Base-by-base conservation (phyloP, 2,329 filamentous ascomycete genomes). In the Fusarium sp. region DNA sequence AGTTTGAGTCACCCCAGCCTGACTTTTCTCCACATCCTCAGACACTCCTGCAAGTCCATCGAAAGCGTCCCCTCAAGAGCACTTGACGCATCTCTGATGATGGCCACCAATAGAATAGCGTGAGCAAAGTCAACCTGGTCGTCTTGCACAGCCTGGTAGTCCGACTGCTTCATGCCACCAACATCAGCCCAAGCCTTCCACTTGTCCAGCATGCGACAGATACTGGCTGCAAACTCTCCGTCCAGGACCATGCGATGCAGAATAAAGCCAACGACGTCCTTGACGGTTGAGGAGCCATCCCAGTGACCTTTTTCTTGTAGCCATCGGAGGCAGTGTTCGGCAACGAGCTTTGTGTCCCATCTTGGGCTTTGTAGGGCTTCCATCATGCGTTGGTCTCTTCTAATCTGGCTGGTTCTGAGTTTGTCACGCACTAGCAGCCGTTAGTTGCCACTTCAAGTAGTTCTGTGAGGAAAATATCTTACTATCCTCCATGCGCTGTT, bases 111-210 rank as follows among this genome's bases (percentile, higher is more conserved):
- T 25, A 87, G 67, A 19, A 80, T 80, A 3, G 84, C 84, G 56
- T 82, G 78, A 2, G 83, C 82, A 75, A 87, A 86, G 7, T 69
- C 69, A n/a, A 76, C 71, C 67, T 75, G 76, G 14, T 80, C 75
- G 9, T 80, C 77, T 41, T 77, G 74, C 45, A 86, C 59, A 3
- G 75, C 66, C 15, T 78, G 75, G 41, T 82, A 77, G 56, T 87
- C 84, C 4, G 79, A 75, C 62, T 75, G 80, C 25, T 81, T 78
- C 82, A 88, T 85, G 9, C 85, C 85, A 9, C 84, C 84, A 56
- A 84, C 82, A 30, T 87, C 84, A 3, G 83, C 81, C 84, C 85
- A 88, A 2, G 78, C 77, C 73, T 82, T 85, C 85, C 85, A 88
- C 39, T 74, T 71, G 57, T 86, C 84, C 32, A 88, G 70, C 74